Conservation (phyloP, 1,284 basidiomycete species). For the Cryptococcus wingfieldii region DNA sequence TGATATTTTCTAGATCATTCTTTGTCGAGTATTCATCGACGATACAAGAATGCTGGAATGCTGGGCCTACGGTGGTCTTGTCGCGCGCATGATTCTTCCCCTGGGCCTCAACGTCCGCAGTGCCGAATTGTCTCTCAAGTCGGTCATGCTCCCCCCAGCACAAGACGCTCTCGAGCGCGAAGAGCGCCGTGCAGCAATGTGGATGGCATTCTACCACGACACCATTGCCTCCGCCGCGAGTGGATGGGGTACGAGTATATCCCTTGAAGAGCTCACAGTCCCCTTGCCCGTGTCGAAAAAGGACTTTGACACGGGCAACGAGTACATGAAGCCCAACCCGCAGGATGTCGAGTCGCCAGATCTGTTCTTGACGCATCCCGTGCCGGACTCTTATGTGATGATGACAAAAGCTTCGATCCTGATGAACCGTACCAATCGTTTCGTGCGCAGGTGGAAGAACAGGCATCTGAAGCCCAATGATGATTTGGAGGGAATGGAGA, state of each 20-base stretch:
- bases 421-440: slow-evolving; percentile 36
- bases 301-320: slow-evolving; percentile 29
- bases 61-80: slow-evolving; percentile 44
- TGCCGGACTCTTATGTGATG: slow-evolving; percentile 43
- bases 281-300: slow-evolving; percentile 36
- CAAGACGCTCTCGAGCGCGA: slow-evolving; percentile 46
- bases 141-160: slow-evolving; percentile 42
- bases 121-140: slow-evolving; percentile 42
- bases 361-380: slow-evolving; percentile 45
- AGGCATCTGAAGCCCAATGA: slow-evolving; percentile 38
- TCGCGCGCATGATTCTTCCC: slow-evolving; percentile 44
- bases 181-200: slow-evolving; percentile 42
- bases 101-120: slow-evolving; percentile 44
- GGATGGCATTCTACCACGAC: slow-evolving; percentile 47
- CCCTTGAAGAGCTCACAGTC: slow-evolving; percentile 43
- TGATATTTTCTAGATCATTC: slow-evolving; percentile 26
- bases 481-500: slow-evolving; percentile 42
- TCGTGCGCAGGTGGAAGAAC: slow-evolving; percentile 45
- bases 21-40: slow-evolving; percentile 44
- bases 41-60: slow-evolving; percentile 48
- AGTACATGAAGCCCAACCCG: slow-evolving; percentile 39
- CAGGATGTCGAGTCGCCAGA: slow-evolving; percentile 46
- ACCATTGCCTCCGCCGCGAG: slow-evolving; percentile 15
- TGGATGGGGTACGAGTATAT: slow-evolving; percentile 45
- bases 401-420: slow-evolving; percentile 34